Conservation (phyloP, 163 green algal species). For the Prototheca cutis region DNA sequence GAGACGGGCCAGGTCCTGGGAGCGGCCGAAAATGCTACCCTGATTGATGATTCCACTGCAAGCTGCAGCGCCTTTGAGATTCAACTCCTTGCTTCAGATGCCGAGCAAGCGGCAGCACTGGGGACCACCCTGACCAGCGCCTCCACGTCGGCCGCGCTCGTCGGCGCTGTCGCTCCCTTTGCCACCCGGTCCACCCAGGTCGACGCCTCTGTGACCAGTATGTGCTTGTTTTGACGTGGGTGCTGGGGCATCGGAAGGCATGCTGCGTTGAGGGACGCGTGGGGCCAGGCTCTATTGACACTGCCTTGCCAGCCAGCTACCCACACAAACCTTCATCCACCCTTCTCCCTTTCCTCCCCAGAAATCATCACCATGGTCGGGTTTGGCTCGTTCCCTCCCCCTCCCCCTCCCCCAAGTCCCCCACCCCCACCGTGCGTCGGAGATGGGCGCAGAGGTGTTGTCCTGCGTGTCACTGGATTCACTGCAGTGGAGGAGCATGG, state of each 20-base stretch:
- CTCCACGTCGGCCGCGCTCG: not conserved
- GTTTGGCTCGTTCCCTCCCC: constrained; percentile 26
- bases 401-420: constrained; percentile 13
- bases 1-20: no score
- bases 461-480: not conserved
- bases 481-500: no score
- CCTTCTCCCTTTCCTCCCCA: not conserved
- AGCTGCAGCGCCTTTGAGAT: not conserved
- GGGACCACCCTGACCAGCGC: not conserved
- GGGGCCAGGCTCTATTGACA: no score
- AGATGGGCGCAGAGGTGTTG: not conserved
- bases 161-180: not conserved
- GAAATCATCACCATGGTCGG: constrained; percentile 9
- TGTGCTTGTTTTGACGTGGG: no score
- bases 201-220: no score
- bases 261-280: no score
- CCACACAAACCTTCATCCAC: no score
- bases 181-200: constrained; percentile 1
- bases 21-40: no score
- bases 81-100: not conserved
- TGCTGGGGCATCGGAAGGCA: no score
- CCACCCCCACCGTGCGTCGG: constrained; percentile 7
- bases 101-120: not conserved
- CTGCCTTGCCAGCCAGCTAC: no score
- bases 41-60: not conserved